These are phyloP conservation scores for Mycena olivaceomarginata DNA, from an alignment of 768 basidiomycete species.

Conservation along the genomic window DNA sequence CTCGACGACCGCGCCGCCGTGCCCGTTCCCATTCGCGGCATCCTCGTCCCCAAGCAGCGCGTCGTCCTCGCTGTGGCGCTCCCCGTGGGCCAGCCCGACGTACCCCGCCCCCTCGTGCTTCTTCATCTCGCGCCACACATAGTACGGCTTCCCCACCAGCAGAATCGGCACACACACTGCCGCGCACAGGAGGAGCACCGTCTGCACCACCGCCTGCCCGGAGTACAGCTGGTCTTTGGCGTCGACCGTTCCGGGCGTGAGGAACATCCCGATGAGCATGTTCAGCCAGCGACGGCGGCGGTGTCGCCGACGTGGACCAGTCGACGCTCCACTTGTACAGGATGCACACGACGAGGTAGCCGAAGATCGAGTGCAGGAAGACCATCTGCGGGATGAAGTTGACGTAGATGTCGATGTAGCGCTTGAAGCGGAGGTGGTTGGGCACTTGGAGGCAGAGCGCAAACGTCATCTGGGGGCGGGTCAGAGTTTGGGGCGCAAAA, in stretches of 20 bases:
- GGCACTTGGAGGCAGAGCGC: conserved; percentile 97
- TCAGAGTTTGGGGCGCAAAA: conserved; percentile 33
- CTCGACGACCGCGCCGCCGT: conserved; percentile 76
- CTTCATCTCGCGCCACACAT: conserved; percentile 93
- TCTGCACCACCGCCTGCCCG: conserved; percentile 92
- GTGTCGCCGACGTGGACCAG: conserved; percentile 82
- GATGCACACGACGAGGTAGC: conserved; percentile 95
- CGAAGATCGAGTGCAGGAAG: conserved; percentile 98
- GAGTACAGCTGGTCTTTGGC: conserved; percentile 77
- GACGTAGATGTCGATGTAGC: conserved; percentile 89
- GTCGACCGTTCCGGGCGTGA: conserved; percentile 88
- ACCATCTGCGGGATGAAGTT: conserved; percentile 99
- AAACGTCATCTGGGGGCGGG: conserved; percentile 91
- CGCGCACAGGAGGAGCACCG: conserved; percentile 85
- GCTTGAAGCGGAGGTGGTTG: conserved; percentile 96
- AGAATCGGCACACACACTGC: conserved; percentile 96
- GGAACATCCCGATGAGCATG: conserved; percentile 98
- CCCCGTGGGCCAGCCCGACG: conserved; percentile 77
- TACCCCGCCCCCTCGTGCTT: conserved; percentile 91
- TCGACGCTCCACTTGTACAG: conserved; percentile 98
- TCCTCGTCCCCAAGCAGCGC: conserved; percentile 85
- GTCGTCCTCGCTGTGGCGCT: conserved; percentile 75
- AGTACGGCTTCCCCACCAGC: conserved; percentile 93
- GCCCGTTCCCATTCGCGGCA: conserved; percentile 53
- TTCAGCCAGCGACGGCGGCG: conserved; percentile 93